A percentile compares a stretch with the other conserved stretches of the same genome.
Evolutionary conservation across 2,329 filamentous ascomycete genomes (phyloP).

Genomic region (Penicillium sclerotigenum): DNA sequence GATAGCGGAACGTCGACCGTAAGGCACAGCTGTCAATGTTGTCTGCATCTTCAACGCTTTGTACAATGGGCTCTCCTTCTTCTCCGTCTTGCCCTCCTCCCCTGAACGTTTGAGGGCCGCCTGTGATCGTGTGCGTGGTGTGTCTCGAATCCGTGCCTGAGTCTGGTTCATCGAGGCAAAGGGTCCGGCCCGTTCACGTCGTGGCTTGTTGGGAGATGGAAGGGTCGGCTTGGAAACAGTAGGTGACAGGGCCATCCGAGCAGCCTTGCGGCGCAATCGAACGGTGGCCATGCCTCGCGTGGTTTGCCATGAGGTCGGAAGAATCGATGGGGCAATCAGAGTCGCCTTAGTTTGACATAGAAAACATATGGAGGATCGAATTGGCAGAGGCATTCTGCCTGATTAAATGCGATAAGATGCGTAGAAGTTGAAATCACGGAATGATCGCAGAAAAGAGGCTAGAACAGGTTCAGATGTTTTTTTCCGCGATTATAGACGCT

Average conservation of each 20-base stretch:
- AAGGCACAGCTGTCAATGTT: conserved; percentile 71
- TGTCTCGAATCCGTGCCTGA: conserved; percentile 45
- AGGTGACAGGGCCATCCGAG: conserved; percentile 40
- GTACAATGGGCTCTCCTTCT: conserved; percentile 54
- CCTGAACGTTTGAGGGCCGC: conserved; percentile 46
- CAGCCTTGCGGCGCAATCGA: conserved; percentile 33
- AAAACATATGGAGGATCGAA: conserved; percentile 32
- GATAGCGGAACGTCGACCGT: conserved; percentile 61
- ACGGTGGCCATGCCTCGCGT: conserved; percentile 33
- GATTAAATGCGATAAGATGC: conserved; percentile 15
- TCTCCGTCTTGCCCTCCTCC: conserved; percentile 36
- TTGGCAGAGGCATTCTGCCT: conserved; percentile 31
- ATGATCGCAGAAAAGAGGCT: conserved; percentile 3
- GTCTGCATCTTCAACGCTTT: conserved; percentile 95
- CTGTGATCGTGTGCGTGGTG: conserved; percentile 35
- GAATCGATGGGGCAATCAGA: conserved; percentile 9
- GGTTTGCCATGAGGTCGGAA: conserved; percentile 28
- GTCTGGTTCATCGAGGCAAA: conserved; percentile 61
- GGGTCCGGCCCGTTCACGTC: conserved; percentile 50
- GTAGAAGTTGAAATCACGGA: neutral
- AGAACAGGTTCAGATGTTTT: conserved; percentile 10
- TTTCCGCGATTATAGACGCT: conserved; percentile 5
- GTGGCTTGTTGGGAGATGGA: conserved; percentile 31
- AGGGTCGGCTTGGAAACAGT: conserved; percentile 29
- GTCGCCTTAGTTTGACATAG: conserved; percentile 31